Evolutionary conservation across 2,329 filamentous ascomycete species (phyloP).

Genomic region (Lachnellula hyalina): DNA sequence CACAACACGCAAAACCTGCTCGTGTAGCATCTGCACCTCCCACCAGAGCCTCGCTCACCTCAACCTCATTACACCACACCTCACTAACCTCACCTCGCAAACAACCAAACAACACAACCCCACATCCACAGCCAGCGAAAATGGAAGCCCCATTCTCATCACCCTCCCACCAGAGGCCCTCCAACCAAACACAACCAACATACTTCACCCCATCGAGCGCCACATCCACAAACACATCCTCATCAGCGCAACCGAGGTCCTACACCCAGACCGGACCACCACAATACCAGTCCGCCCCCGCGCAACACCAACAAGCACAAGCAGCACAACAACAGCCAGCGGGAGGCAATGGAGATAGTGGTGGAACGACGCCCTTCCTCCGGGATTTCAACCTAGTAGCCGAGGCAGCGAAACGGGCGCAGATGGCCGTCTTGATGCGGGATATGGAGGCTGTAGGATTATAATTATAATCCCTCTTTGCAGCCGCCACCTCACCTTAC

Average conservation of each 20-base stretch:
- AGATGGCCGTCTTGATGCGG: constrained; percentile 82
- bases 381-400: constrained; percentile 81
- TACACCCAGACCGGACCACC: constrained; percentile 16
- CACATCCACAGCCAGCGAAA: constrained; percentile 30
- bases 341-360: constrained; percentile 14
- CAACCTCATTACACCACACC: neutral
- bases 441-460: constrained; percentile 60
- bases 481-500: too few relatives aligned
- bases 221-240: constrained; percentile 22
- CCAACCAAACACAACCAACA: constrained; percentile 15
- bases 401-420: constrained; percentile 87
- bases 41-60: neutral
- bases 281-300: constrained; percentile 10
- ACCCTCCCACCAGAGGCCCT: constrained; percentile 17
- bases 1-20: neutral
- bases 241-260: constrained; percentile 16
- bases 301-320: constrained; percentile 23
- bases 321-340: constrained; percentile 21
- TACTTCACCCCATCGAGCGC: constrained; percentile 22
- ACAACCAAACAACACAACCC: constrained; percentile 37
- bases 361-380: constrained; percentile 59
- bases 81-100: constrained; percentile 1
- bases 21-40: neutral
- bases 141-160: constrained; percentile 36
- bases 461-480: constrained; percentile 5